phyloP scores from a whole-genome alignment of 306 rosid genomes.

The Rosa lucieae region DNA sequence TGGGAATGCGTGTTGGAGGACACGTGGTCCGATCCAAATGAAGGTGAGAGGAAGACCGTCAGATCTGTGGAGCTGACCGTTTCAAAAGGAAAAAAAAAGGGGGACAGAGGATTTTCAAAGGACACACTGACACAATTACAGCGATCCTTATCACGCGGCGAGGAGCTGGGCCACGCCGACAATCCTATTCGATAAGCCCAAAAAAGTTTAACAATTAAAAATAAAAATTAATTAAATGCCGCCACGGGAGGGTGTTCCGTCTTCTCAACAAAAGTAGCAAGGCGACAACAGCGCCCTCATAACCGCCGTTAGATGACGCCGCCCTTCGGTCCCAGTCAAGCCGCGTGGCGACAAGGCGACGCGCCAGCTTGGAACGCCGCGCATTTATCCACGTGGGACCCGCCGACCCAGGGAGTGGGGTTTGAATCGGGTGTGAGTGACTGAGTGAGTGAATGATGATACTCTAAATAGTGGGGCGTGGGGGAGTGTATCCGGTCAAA shows the following conservation, averaged over 20 bases:
- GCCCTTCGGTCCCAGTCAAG: neutral
- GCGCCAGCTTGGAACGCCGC: conserved; percentile 17
- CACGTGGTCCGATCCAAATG: neutral
- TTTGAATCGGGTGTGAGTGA: conserved; percentile 18
- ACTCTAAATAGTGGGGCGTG: neutral
- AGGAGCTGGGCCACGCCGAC: conserved; percentile 46
- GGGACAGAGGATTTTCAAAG: neutral
- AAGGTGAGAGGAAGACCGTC: neutral
- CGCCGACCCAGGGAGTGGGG: conserved; percentile 39
- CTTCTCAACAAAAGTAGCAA: neutral
- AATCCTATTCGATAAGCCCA: conserved; percentile 21
- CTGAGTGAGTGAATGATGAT: neutral
- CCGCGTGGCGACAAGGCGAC: conserved; percentile 16
- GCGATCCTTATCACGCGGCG: conserved; percentile 46
- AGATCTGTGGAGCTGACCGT: conserved; percentile 20
- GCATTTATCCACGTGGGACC: conserved; percentile 35
- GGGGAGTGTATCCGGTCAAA: conserved; percentile 46
- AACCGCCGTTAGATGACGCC: conserved; percentile 38
- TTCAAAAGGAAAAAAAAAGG: conserved; percentile 2
- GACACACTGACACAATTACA: neutral
- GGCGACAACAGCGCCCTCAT: conserved; percentile 5
- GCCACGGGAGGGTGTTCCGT: conserved; percentile 30
- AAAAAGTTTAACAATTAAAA: neutral
- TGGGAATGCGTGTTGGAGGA: neutral
- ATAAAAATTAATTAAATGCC: conserved; percentile 20